Evolutionary conservation across 805 yeast species (phyloP), one percentile per base, ranked within the genome.

Genomic region (Cyberlindnera bimundalis): DNA sequence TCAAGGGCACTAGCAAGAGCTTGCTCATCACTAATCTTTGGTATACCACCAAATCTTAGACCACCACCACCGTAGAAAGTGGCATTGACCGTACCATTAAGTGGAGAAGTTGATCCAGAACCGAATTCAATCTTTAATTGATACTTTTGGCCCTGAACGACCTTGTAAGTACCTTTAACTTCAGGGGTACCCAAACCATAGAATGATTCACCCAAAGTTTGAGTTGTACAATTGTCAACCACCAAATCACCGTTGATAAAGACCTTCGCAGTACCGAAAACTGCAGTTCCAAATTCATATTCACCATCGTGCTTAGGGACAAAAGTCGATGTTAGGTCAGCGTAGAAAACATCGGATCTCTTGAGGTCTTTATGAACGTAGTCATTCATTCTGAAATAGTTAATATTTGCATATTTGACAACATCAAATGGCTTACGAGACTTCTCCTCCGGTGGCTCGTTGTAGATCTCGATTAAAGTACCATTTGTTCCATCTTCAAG

Each of bases 111-210:
- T 12, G 65, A 57, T 7, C 70, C 63, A n/a, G 76, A 63, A 7
- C 79, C 82, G 50, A 67, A 77, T 47, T 70, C 74, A 33, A 76
- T 67, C 42, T 56, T 64, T 42, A 75, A 38, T 15, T 65, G 56
- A 60, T 77, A 76, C 18, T 51, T 41, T 27, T 60, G 48, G 3
- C 81, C 82, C 44, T 64, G 66, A 29, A 58, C 61, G 35, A 75
- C 61, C 3, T 47, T 35, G 26, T 67, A 48, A 5, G 57, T 42
- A 2, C 69, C 69, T 2, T 45, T 51, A 39, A 61, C 74, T 54
- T 78, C 83, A 14, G 65, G 52, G 8, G 84, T 68, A 20, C 81
- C 83, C 50, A 60, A 53, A 6, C 76, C 78, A 56, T 73, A 75
- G 61, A 74, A 78, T 1, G 71, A 66, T 17, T 63, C 64, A n/a